These are phyloP conservation scores for Nigrospora osmanthi DNA, from an alignment of 2,329 filamentous ascomycete species.

Conservation along the genomic window DNA sequence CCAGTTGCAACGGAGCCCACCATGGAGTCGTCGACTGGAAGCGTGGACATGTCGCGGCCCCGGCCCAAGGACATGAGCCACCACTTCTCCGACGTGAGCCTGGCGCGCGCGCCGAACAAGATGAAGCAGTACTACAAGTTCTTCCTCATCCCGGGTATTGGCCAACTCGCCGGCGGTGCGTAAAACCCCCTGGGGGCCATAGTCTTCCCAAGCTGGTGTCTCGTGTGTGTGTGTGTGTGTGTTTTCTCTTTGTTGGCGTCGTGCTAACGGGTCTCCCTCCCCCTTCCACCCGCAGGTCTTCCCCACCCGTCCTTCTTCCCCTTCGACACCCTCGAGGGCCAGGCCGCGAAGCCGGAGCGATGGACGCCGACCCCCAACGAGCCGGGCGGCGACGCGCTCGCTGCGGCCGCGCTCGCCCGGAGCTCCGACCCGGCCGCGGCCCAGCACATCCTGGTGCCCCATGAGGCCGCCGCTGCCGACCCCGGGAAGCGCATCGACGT, in stretches of 20 bases:
- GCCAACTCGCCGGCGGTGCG: slow-evolving; percentile 53
- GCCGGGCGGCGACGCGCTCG: slow-evolving; percentile 32
- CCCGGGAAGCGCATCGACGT: slow-evolving; percentile 68
- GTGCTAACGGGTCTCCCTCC: no score
- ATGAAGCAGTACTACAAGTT: slow-evolving; percentile 86
- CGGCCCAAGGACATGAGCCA: slow-evolving; percentile 69
- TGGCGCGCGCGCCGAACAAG: slow-evolving; percentile 52
- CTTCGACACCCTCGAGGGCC: slow-evolving; percentile 82
- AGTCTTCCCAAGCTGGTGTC: not conserved
- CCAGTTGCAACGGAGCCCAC: not conserved
- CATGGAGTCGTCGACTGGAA: not conserved
- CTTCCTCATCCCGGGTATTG: slow-evolving; percentile 58
- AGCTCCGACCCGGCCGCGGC: slow-evolving; percentile 16
- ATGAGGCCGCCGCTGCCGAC: slow-evolving; percentile 41
- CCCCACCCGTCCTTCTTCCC: slow-evolving; percentile 80
- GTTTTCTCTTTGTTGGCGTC: no score
- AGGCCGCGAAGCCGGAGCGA: slow-evolving; percentile 65
- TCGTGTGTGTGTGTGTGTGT: no score
- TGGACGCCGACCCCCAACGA: slow-evolving; percentile 64
- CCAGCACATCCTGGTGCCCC: slow-evolving; percentile 60
- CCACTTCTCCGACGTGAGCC: slow-evolving; percentile 65
- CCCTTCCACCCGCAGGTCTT: slow-evolving; percentile 47
- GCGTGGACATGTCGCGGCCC: slow-evolving; percentile 17
- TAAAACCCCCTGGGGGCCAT: not conserved
- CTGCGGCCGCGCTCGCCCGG: slow-evolving; percentile 15